Evolutionary conservation across 2,329 filamentous ascomycete genomes (phyloP).

Genomic region (Diaporthe sp.): DNA sequence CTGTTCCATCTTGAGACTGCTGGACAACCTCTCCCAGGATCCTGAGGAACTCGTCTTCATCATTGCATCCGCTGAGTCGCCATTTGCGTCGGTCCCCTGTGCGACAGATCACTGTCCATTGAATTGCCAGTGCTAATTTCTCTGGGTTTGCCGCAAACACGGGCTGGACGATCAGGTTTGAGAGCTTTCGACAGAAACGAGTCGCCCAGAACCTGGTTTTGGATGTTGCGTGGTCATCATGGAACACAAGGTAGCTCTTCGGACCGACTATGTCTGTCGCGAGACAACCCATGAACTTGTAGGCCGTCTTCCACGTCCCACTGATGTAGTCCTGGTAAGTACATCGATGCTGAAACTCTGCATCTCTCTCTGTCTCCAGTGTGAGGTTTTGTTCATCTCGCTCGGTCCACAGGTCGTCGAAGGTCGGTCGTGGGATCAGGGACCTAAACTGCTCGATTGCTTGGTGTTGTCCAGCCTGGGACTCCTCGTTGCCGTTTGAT

Average conservation of each 20-base stretch:
- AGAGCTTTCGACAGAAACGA: background rate
- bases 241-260: background rate
- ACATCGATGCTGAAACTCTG: background rate
- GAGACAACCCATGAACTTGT: background rate
- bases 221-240: too few relatives aligned
- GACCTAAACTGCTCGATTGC: background rate
- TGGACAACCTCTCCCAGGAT: background rate
- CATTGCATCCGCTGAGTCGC: background rate
- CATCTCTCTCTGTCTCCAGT: background rate
- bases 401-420: background rate
- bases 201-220: background rate
- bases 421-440: background rate
- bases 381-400: background rate
- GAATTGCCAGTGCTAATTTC: background rate
- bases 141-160: background rate
- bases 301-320: background rate
- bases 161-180: background rate
- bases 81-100: background rate
- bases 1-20: background rate
- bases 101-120: slow-evolving; percentile 7
- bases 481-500: background rate
- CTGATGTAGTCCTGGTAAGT: background rate
- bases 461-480: background rate
- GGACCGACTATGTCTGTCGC: slow-evolving; percentile 2
- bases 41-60: background rate